These are phyloP conservation scores for Perkinsela sp. DNA, from an alignment of 208 protist species.

Conservation along the genomic window DNA sequence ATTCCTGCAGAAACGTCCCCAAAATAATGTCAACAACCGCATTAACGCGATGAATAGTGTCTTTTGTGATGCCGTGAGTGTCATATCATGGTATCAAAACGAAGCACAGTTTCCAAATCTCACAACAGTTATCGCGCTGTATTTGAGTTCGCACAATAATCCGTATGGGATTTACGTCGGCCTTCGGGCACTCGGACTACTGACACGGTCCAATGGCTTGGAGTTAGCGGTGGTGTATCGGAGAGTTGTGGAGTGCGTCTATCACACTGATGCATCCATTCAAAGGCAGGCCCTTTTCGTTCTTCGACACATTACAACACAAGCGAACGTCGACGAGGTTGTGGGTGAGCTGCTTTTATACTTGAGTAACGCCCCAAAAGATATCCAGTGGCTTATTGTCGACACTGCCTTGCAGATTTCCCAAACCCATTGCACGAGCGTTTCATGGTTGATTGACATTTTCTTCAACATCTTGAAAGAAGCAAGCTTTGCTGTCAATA, in stretches of 20 bases:
- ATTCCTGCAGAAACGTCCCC: slow-evolving; percentile 33
- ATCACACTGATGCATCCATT: slow-evolving; percentile 86
- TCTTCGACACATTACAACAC: slow-evolving; percentile 84
- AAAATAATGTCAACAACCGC: slow-evolving; percentile 66
- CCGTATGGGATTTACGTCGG: slow-evolving; percentile 10
- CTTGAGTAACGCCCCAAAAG: slow-evolving; percentile 7
- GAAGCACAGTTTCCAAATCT: slow-evolving; percentile 43
- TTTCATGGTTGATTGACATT: neutral
- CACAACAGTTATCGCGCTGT: slow-evolving; percentile 67
- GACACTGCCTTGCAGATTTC: neutral
- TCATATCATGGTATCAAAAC: slow-evolving; percentile 63
- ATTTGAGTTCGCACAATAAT: slow-evolving; percentile 47
- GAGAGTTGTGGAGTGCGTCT: slow-evolving; percentile 59
- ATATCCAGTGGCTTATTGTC: neutral
- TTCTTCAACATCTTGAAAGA: neutral
- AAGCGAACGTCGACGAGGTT: slow-evolving; percentile 53
- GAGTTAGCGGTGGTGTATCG: slow-evolving; percentile 64
- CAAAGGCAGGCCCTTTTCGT: slow-evolving; percentile 84
- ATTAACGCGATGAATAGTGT: slow-evolving; percentile 84
- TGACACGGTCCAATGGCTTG: slow-evolving; percentile 20
- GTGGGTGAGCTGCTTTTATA: slow-evolving; percentile 71
- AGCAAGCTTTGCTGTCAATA: neutral
- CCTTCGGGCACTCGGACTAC: slow-evolving; percentile 9
- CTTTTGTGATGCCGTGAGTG: slow-evolving; percentile 81
- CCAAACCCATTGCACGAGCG: neutral